phyloP scores from a whole-genome alignment of 805 yeast genomes.

The Lipomyces mesembrius region DNA sequence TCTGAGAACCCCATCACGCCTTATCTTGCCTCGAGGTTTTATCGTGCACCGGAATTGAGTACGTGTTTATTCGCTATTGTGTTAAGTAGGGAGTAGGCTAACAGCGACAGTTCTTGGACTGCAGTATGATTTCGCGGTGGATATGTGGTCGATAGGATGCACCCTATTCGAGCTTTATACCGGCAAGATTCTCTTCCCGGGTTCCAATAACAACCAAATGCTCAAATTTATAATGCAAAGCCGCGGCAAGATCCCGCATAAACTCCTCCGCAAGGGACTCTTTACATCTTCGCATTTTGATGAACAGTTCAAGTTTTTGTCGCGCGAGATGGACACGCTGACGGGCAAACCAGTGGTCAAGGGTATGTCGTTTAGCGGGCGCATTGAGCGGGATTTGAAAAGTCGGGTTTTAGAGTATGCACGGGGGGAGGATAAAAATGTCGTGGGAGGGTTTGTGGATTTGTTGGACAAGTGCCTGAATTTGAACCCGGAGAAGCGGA shows the following conservation, averaged over 20 bases:
- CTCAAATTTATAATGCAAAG: slow-evolving; percentile 44
- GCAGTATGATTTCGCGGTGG: slow-evolving; percentile 65
- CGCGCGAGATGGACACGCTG: slow-evolving; percentile 38
- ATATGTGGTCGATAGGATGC: slow-evolving; percentile 96
- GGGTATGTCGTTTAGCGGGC: slow-evolving; percentile 28
- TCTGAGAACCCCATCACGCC: slow-evolving; percentile 42
- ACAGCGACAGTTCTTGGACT: slow-evolving; percentile 57
- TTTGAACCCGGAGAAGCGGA: slow-evolving; percentile 66
- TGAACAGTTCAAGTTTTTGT: slow-evolving; percentile 40
- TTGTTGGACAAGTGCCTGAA: slow-evolving; percentile 43
- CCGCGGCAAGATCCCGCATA: slow-evolving; percentile 44
- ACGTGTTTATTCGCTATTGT: background rate
- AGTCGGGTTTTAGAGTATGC: slow-evolving; percentile 7
- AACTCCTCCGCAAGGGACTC: slow-evolving; percentile 42
- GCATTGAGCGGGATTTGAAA: slow-evolving; percentile 28
- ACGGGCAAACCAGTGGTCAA: slow-evolving; percentile 38
- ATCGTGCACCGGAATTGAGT: slow-evolving; percentile 72
- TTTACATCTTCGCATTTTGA: slow-evolving; percentile 42
- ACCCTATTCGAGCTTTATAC: slow-evolving; percentile 91
- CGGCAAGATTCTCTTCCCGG: slow-evolving; percentile 88
- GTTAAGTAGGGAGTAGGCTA: background rate
- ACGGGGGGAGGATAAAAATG: slow-evolving; percentile 9
- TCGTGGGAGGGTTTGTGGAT: slow-evolving; percentile 40
- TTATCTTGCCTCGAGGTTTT: slow-evolving; percentile 61
- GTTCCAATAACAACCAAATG: slow-evolving; percentile 81